Evolutionary conservation across 208 protist genomes (phyloP).

Genomic region (Trypanosoma scelopori): DNA sequence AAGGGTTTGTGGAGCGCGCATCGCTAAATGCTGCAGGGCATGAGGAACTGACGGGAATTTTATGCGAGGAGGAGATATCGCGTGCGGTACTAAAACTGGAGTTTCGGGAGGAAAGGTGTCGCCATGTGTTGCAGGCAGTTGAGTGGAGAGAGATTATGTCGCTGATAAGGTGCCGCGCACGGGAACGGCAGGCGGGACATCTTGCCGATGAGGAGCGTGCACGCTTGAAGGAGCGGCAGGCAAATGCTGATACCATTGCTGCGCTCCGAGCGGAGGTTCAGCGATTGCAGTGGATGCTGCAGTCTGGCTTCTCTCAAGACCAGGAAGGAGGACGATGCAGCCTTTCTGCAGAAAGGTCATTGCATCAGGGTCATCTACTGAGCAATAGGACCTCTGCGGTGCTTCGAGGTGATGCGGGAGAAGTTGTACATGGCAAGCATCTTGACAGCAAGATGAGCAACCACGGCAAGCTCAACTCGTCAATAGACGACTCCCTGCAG

Average conservation of each 20-base stretch:
- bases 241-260: conserved; percentile 18
- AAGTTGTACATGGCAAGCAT: too few relatives aligned
- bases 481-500: too few relatives aligned
- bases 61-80: neutral
- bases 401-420: too few relatives aligned
- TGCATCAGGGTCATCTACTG: too few relatives aligned
- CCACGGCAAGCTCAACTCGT: too few relatives aligned
- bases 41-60: neutral
- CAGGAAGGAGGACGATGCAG: neutral
- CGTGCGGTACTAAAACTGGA: neutral
- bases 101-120: conserved; percentile 1
- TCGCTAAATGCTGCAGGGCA: neutral
- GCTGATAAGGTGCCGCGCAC: conserved; percentile 30
- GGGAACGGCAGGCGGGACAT: conserved; percentile 29
- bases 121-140: conserved; percentile 13
- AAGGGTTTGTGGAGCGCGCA: neutral
- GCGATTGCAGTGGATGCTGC: conserved; percentile 6
- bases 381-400: too few relatives aligned
- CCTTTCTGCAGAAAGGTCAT: neutral
- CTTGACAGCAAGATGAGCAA: too few relatives aligned
- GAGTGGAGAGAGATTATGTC: conserved; percentile 29
- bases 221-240: conserved; percentile 26
- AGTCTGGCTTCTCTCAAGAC: neutral
- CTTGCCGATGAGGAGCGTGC: conserved; percentile 13
- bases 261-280: conserved; percentile 18